These are phyloP conservation scores for Ramaria sp. DNA, from an alignment of 768 basidiomycete genomes.

Conservation along the genomic window DNA sequence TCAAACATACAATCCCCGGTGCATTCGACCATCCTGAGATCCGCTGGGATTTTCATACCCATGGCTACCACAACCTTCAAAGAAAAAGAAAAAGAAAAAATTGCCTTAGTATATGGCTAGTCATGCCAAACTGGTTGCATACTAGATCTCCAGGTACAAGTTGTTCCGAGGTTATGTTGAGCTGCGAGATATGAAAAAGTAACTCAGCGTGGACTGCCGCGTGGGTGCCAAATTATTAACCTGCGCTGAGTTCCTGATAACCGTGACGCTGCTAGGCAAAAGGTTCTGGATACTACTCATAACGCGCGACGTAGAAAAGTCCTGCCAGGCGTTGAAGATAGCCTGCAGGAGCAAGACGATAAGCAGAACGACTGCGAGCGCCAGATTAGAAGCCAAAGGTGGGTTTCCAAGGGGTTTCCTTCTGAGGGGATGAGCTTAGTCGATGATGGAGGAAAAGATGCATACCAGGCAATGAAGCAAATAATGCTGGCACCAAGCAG, in stretches of 20 bases:
- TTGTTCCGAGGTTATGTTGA: slow-evolving; percentile 44
- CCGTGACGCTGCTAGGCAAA: slow-evolving; percentile 52
- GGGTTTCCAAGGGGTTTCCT: slow-evolving; percentile 55
- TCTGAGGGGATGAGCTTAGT: slow-evolving; percentile 9
- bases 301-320: slow-evolving; percentile 45
- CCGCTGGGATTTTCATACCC: slow-evolving; percentile 64
- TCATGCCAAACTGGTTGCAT: neutral
- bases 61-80: slow-evolving; percentile 38
- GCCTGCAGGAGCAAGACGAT: slow-evolving; percentile 29
- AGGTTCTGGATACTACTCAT: slow-evolving; percentile 59
- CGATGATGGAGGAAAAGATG: neutral
- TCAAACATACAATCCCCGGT: slow-evolving; percentile 52
- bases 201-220: neutral
- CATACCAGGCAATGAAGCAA: slow-evolving; percentile 42
- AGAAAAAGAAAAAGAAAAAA: neutral
- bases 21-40: slow-evolving; percentile 50
- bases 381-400: slow-evolving; percentile 45
- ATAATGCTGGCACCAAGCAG: slow-evolving; percentile 37
- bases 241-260: slow-evolving; percentile 41
- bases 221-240: slow-evolving; percentile 7
- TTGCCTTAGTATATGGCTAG: neutral
- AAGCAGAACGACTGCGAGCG: slow-evolving; percentile 47
- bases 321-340: slow-evolving; percentile 40
- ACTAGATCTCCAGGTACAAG: slow-evolving; percentile 57
- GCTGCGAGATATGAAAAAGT: slow-evolving; percentile 16